Percentiles rank a stretch among this genome's conserved stretches.
These are phyloP conservation scores for Pezizomycotina sp. DNA, from an alignment of 2,329 filamentous ascomycete species.

Conservation along the genomic window DNA sequence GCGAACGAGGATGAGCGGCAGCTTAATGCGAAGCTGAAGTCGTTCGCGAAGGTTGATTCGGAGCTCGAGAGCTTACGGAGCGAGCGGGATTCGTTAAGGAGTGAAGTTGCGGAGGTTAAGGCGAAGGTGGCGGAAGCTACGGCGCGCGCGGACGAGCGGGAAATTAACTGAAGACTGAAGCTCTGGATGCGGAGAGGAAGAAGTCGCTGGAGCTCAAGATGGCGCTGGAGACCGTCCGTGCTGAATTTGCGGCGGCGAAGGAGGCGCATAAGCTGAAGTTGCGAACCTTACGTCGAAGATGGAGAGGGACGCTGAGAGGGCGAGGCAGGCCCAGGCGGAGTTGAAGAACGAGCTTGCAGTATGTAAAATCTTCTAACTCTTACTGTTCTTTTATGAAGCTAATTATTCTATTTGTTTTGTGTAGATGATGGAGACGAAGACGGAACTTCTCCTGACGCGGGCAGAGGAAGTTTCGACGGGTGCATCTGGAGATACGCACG, in stretches of 20 bases:
- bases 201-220: conserved; percentile 41
- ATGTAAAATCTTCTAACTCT: conserved; percentile 15
- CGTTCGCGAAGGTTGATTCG: conserved; percentile 16
- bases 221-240: conserved; percentile 20
- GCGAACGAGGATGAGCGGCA: conserved; percentile 36
- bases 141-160: conserved; percentile 50
- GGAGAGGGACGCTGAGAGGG: conserved; percentile 53
- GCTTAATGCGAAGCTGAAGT: conserved; percentile 18
- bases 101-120: conserved; percentile 36
- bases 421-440: conserved; percentile 64
- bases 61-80: conserved; percentile 15
- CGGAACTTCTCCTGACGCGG: conserved; percentile 69
- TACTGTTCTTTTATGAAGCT: background rate
- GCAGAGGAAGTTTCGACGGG: conserved; percentile 83
- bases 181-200: conserved; percentile 48
- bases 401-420: conserved; percentile 27
- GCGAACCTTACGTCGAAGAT: conserved; percentile 62
- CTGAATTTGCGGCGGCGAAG: conserved; percentile 20
- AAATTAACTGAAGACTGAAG: conserved; percentile 48
- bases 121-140: conserved; percentile 44
- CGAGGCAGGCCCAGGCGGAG: conserved; percentile 51
- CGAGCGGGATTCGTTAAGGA: conserved; percentile 32
- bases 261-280: conserved; percentile 40
- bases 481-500: conserved; percentile 63
- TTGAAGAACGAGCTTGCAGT: conserved; percentile 51